Evolutionary conservation across 768 basidiomycete species (phyloP), one percentile per base, ranked within the genome.

Genomic region (Lentinula aciculospora): DNA sequence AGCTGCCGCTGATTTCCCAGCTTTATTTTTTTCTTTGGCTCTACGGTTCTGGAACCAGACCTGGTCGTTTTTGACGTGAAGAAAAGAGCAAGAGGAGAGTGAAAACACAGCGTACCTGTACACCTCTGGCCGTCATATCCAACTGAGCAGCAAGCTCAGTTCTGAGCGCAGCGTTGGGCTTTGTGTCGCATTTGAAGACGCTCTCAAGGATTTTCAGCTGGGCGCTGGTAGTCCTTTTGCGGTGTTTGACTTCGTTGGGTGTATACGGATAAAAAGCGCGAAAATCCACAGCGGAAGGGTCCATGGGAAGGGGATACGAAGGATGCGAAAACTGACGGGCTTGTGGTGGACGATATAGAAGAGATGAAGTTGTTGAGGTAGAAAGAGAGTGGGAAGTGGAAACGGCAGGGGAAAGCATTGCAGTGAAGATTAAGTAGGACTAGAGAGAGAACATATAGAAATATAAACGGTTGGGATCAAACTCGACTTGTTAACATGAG

Each of bases 201-300:
- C 81, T 77, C 71, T 98, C 96, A 63, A 98, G 84, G 63, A 92
- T 83, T 72, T 87, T 87, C 67, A 97, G 86, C 75, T 98, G 96
- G 19, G 83, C 77, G 32, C 85, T 83, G 29, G 93, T 92, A 0
- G 96, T 98, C 53, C 96, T 79, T 65, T 94, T 90, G 59, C 94
- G 78, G 66, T 96, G 94, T 76, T 96, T 96, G 74, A 97, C 91
- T 75, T 95, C 88, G 73, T 91, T 92, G 57, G 91, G 91, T 53
- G 86, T 84, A 73, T 90, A 93, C n/a, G 89, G 86, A 64, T 87
- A 91, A 75, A 92, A 92, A 40, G 88, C 85, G 66, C 87, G 84
- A 68, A 89, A 87, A 79, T 90, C 88, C 70, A 86, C 84, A 50
- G 82, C 73, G 63, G 81, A 74, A 63, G 86, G 84, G 76, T 89